Base-by-base conservation (phyloP, 164 flowering plant species). In the Magnolia changhungtana region DNA sequence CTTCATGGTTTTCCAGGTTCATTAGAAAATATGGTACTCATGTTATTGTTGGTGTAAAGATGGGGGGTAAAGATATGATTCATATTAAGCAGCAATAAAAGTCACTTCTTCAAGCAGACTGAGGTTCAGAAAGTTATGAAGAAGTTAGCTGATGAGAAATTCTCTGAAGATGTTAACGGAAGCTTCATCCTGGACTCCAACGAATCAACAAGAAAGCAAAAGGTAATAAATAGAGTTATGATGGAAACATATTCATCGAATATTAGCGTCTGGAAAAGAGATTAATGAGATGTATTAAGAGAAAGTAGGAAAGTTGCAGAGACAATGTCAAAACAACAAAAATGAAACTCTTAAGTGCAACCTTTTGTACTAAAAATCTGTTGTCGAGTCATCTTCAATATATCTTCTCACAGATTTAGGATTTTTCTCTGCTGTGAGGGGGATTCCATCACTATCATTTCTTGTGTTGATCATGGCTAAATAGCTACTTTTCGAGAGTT, bases 31-130 rank as follows among this genome's bases (percentile, higher is more conserved):
- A 90, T 78, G 98, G 98, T 75, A 93, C 98, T 77, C 98, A 93
- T 82, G 67, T 93, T 69, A 85, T 93, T 75, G 90, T 89, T 67
- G 98, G 96, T 29, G 91, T 93, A 65, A 91, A 88, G 81, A 93
- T 93, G 90, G 98, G 98, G 72, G 99, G 98, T 37, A 95, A 91
- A 82, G 99, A 95, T 87, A 94, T 90, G 24, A 80, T 91, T 76
- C 85, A 89, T 83, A 72, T 92, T 55, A 95, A 91, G 87, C 96
- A 95, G 88, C 85, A 79, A 63, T 82, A 82, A 13, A 87, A 80
- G 52, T 95, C 99, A 75, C 79, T 67, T 79, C 84, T 89, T 78
- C 82, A 85, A n/a, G 81, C 82, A 94, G 23, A 74, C 80, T 64
- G 95, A 93, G 69, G 88, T 95, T 81, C 92, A 87, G 88, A 88